Evolutionary conservation across 192 early-diverging fungal genomes (phyloP), one percentile per base, ranked within the genome.

Genomic region (Neocallimastix lanati): DNA sequence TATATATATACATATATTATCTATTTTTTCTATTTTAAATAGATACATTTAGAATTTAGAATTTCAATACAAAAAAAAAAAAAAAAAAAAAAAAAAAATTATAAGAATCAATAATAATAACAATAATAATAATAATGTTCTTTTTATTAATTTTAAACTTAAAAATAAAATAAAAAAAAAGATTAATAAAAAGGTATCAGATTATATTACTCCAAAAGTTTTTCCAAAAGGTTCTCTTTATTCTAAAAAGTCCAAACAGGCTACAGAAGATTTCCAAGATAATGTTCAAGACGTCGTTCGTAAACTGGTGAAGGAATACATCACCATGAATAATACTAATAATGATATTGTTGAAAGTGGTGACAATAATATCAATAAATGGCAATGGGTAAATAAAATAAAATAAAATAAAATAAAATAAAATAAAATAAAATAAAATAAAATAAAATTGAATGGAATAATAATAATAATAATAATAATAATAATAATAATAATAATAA

Each of bases 181-280:
- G 87, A 88, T 90, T 77, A 86, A 85, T 30, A 88, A 89, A 83
- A 84, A 83, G 28, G 89, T 90, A 7, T 36, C 77, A 0, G 89
- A 89, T 80, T 90, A 84, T 77, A 89, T 90, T 78, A 88, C 89
- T 2, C 79, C 77, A n/a, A 82, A 86, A 58, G 80, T 82, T 7
- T 85, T 89, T 12, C 84, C 85, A 21, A 81, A 84, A 21, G 78
- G 87, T 29, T 37, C 84, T 5, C 82, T 85, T 9, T 85, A 79
- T 76, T 81, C 86, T 76, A 88, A 90, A 78, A 83, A 85, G 29
- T 84, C 88, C 2, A 78, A 82, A 35, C 84, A 85, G 30, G 89
- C 89, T 25, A 85, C 89, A 29, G 83, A 85, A 28, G 85, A 86
- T 12, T 90, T 85, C 78, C 77, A 81, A 21, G 80, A 80, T 4